Evolutionary conservation across 2,329 filamentous ascomycete genomes (phyloP).

Genomic region (Aspergillus latus): DNA sequence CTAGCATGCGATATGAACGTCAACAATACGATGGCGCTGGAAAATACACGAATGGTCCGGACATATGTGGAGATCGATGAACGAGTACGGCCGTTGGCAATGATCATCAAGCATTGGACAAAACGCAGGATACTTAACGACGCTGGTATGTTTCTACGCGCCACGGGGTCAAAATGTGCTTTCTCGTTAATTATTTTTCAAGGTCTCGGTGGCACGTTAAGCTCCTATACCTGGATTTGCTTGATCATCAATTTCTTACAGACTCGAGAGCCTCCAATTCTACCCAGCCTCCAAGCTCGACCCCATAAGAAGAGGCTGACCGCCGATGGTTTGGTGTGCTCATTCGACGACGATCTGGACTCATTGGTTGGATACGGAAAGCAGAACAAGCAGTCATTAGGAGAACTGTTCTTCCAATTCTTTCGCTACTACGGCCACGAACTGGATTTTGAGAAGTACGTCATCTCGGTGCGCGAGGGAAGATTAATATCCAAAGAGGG

Average conservation of each 20-base stretch:
- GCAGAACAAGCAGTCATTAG: conserved; percentile 77
- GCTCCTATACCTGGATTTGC: conserved; percentile 99
- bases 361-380: conserved; percentile 71
- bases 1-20: conserved; percentile 98
- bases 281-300: conserved; percentile 80
- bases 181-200: conserved; percentile 22
- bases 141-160: conserved; percentile 67
- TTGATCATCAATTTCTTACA: conserved; percentile 97
- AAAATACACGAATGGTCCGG: conserved; percentile 97
- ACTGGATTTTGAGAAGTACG: conserved; percentile 81
- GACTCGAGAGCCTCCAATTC: conserved; percentile 75
- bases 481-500: conserved; percentile 75
- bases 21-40: conserved; percentile 91
- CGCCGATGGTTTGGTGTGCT: conserved; percentile 66
- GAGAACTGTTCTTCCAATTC: conserved; percentile 89
- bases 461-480: conserved; percentile 81
- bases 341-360: conserved; percentile 84
- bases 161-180: neutral
- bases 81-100: conserved; percentile 84
- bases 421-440: conserved; percentile 94
- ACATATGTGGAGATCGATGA: conserved; percentile 94
- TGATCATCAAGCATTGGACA: conserved; percentile 98
- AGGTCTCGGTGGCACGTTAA: conserved; percentile 92
- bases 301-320: conserved; percentile 61
- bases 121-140: conserved; percentile 90